Evolutionary conservation across 2,329 filamentous ascomycete genomes (phyloP).

Genomic region (Hymenoscyphus linearis): DNA sequence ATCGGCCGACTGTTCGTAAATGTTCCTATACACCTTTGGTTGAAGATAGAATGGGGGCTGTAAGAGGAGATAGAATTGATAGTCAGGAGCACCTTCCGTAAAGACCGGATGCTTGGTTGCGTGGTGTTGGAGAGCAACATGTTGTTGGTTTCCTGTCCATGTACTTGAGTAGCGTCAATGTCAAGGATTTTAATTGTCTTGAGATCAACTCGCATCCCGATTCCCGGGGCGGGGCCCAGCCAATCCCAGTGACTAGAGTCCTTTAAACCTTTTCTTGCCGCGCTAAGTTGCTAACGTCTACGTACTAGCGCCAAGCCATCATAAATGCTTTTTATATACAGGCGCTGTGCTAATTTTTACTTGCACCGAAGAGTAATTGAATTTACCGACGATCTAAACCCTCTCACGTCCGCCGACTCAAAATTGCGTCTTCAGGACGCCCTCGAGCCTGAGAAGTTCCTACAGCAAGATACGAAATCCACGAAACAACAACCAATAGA

Average conservation of each 20-base stretch:
- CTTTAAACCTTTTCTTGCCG: no score
- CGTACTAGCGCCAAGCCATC: no score
- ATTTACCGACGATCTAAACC: neutral
- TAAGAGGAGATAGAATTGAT: neutral
- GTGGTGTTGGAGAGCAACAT: neutral
- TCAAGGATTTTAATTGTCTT: no score
- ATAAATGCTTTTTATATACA: no score
- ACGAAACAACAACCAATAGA: slow-evolving; percentile 17
- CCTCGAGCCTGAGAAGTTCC: neutral
- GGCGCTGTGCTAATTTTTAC: no score
- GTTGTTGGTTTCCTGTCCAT: neutral
- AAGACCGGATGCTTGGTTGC: neutral
- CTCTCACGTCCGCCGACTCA: neutral
- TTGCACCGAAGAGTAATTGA: no score
- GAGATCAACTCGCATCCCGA: no score
- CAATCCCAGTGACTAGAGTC: no score
- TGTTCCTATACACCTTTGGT: neutral
- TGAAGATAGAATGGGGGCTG: neutral
- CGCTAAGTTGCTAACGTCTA: no score
- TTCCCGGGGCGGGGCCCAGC: no score
- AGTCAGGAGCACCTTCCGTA: neutral
- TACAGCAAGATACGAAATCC: slow-evolving; percentile 15
- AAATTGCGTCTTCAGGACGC: slow-evolving; percentile 1
- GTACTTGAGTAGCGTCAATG: neutral
- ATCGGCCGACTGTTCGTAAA: no score